Base-by-base conservation (phyloP, 177 flowering plant genomes). In the Tripterygium wilfordii region DNA sequence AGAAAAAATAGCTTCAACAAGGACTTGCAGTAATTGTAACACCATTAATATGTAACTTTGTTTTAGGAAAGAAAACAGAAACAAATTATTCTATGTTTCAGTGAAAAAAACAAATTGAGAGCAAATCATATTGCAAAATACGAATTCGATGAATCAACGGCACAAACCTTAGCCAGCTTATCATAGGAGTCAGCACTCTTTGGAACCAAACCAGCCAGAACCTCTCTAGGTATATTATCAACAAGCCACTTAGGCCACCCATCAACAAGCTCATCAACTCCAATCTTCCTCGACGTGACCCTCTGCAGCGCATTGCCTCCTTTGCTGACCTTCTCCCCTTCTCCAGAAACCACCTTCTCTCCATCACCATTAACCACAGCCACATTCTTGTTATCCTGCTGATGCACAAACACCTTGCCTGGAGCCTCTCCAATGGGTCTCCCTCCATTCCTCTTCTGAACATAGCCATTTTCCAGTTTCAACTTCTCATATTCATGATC, bases 201-300 rank as follows among this genome's bases (percentile, higher is more conserved):
- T 1, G 75, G 74, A 20, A 69, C 74, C 62, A 81, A 68, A 40
- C 83, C 81, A 19, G 51, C 69, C 51, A 83, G 61, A 51, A 51
- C 77, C 33, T 75, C 78, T 43, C 16, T 49, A 12, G 75, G 67
- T 23, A 83, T 49, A 38, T 78, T 78, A 38, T 79, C 76, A 4
- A 68, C 65, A 12, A 83, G 80, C 92, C 92, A 83, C 37, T 62
- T 69, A 5, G 88, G 91, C 85, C 88, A 83, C 8, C 88, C 82
- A 54, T 61, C 76, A 13, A 77, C 72, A 23, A 62, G 38, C 23
- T 77, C 82, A 38, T 76, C 83, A 5, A 36, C 58, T 28, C 37
- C 71, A 43, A 53, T 64, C 55, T 51, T 58, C 61, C 51, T 68
- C 46, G 32, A 26, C 4, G 21, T 8, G 39, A 42, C 49, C 43